Evolutionary conservation across 345 rosid genomes (phyloP).

Genomic region (Euphorbia lathyris): DNA sequence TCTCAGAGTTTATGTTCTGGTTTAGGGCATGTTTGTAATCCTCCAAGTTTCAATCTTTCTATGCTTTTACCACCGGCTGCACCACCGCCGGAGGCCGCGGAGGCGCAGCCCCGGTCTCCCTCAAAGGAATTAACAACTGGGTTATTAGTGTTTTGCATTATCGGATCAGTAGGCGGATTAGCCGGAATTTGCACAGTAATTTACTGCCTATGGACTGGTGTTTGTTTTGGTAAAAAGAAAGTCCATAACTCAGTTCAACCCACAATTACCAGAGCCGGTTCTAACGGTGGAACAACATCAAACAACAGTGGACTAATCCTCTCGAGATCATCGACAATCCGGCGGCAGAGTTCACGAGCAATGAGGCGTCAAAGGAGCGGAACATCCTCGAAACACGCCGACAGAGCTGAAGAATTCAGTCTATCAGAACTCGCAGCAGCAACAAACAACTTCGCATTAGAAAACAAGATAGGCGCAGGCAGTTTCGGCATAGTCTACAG

Average conservation of each 20-base stretch:
- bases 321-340: constrained; percentile 60
- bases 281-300: constrained; percentile 44
- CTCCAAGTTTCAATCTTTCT: constrained; percentile 25
- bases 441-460: constrained; percentile 61
- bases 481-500: constrained; percentile 85
- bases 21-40: constrained; percentile 50
- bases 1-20: constrained; percentile 51
- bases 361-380: constrained; percentile 96
- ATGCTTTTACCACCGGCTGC: not conserved
- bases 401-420: constrained; percentile 72
- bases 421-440: constrained; percentile 71
- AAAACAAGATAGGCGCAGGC: constrained; percentile 85
- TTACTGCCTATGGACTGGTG: constrained; percentile 75
- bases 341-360: constrained; percentile 71
- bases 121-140: constrained; percentile 48
- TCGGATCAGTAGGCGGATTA: constrained; percentile 68
- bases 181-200: constrained; percentile 57
- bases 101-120: constrained; percentile 14
- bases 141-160: constrained; percentile 61
- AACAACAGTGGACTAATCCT: constrained; percentile 45
- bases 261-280: constrained; percentile 65
- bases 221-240: constrained; percentile 76
- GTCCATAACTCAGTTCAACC: constrained; percentile 95
- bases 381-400: constrained; percentile 77
- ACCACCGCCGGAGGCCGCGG: not conserved